These are phyloP conservation scores for Metrosideros polymorpha DNA, from an alignment of 441 rosid species.

Conservation along the genomic window DNA sequence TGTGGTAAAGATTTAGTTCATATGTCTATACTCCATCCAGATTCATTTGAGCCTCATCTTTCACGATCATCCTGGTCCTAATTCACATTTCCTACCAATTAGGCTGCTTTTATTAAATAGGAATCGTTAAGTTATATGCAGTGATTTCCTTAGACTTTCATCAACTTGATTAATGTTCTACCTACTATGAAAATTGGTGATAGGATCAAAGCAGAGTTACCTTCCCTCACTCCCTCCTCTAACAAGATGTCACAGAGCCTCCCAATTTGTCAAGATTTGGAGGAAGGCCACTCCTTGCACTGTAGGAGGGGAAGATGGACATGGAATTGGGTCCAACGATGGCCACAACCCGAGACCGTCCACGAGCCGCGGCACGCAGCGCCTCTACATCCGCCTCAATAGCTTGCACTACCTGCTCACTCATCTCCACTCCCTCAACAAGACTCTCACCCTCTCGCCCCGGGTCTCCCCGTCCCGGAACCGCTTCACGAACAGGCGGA, in stretches of 20 bases:
- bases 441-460: slow-evolving; percentile 58
- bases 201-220: slow-evolving; percentile 80
- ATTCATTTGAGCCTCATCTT: not conserved
- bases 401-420: slow-evolving; percentile 65
- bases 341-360: slow-evolving; percentile 73
- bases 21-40: not conserved
- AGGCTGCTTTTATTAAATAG: not conserved
- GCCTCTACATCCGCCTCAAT: slow-evolving; percentile 80
- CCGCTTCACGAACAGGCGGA: slow-evolving; percentile 28
- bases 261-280: slow-evolving; percentile 60
- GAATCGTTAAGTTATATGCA: not conserved
- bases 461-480: slow-evolving; percentile 34
- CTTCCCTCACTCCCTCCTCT: slow-evolving; percentile 78
- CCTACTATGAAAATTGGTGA: not conserved
- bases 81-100: not conserved
- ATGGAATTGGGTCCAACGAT: slow-evolving; percentile 7
- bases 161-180: not conserved
- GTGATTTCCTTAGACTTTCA: not conserved
- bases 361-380: slow-evolving; percentile 93
- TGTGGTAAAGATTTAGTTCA: slow-evolving; percentile 39
- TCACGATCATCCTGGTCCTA: too few relatives aligned
- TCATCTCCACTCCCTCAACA: slow-evolving; percentile 70
- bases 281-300: slow-evolving; percentile 62
- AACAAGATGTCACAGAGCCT: slow-evolving; percentile 76
- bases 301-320: slow-evolving; percentile 14